Evolutionary conservation across 2,329 filamentous ascomycete species (phyloP), one percentile per base, ranked within the genome.

Genomic region (Byssoonygena ceratinophila): DNA sequence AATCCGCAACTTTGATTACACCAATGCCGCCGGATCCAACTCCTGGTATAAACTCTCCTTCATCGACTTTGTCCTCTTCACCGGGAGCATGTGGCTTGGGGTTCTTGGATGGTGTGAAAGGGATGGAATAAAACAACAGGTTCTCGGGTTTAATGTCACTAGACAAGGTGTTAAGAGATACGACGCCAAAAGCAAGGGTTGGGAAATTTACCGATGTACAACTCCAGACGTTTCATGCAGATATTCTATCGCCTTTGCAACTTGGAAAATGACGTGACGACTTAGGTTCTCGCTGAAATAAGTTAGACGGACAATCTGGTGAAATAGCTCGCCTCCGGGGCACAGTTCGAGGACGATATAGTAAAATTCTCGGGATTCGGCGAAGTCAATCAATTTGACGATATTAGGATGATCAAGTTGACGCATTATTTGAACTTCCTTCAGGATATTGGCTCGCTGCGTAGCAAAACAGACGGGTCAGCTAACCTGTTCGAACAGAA

Each of bases 61-160:
- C 92, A 56, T 98, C 92, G 3, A 83, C 86, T 74, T 98, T 98
- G 65, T 97, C 91, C 70, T 98, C 92, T 61, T 98, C 92, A 25
- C 92, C 92, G 1, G 89, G 83, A 53, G 84, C 82, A 65, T 78
- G 84, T 1, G 88, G 87, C 70, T 88, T 88, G 1, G 87, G 88
- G 51, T 82, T 75, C 65, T 83, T 91, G 4, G 86, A 84, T 0
- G 90, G 87, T 18, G 94, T 70, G 58, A 92, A 83, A 0, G 88
- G 84, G 54, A 83, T 86, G 3, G 90, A 91, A 61, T 87, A 87
- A 71, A 96, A 98, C 2, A 98, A 75, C 52, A 98, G 82, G 64
- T 98, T 98, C 70, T 98, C 92, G 0, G 92, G 92, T 71, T 98
- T 98, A 72, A 98, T 98, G 66, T 96, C 90, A 69, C 89, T 96